phyloP scores from a whole-genome alignment of 73 alveolate genomes.

The Paramecium biaurelia region DNA sequence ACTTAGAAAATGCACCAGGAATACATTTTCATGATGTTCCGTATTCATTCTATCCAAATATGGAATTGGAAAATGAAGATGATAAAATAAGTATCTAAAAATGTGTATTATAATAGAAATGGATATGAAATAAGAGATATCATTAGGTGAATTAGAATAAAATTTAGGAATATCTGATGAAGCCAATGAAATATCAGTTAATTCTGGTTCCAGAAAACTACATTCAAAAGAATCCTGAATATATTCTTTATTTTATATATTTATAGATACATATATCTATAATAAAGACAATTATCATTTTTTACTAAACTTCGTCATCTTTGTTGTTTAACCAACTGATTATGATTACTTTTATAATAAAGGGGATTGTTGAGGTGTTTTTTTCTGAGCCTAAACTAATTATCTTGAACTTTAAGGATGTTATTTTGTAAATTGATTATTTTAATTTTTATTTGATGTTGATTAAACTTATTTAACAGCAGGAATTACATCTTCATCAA shows the following conservation, averaged over 20 bases:
- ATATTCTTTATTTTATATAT: neutral
- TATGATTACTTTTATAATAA: neutral
- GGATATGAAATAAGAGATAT: neutral
- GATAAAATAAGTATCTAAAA: neutral
- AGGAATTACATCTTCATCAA: neutral
- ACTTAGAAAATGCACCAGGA: slow-evolving; percentile 61
- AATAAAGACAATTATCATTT: neutral
- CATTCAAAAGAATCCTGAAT: slow-evolving; percentile 18
- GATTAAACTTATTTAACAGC: neutral
- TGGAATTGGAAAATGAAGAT: slow-evolving; percentile 28
- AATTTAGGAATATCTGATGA: neutral
- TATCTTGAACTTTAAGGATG: slow-evolving; percentile 1
- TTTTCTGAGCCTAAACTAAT: neutral
- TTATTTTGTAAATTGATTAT: neutral
- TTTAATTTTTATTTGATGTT: neutral
- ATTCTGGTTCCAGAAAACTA: neutral
- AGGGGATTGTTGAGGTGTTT: neutral
- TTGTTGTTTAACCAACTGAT: neutral
- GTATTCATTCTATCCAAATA: slow-evolving; percentile 40
- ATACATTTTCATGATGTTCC: slow-evolving; percentile 62
- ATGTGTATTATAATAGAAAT: neutral
- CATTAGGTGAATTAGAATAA: neutral
- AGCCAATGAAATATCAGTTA: neutral
- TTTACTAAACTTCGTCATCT: neutral
- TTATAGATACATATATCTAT: neutral